Evolutionary conservation across 371 early-diverging fungal species (phyloP).

Genomic region (Mucor irregularis): DNA sequence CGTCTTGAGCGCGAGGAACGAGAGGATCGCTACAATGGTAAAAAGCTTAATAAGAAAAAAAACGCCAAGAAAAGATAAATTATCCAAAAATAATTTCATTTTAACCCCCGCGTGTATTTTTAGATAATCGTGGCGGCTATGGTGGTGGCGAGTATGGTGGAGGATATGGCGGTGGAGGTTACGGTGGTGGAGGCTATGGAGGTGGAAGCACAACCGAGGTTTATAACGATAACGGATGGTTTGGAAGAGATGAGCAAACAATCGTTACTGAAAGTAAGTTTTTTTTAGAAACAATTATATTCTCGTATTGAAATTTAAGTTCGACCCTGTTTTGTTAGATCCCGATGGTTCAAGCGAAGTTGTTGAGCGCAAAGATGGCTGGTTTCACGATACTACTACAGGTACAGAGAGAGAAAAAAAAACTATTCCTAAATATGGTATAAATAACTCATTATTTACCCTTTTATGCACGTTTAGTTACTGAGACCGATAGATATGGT

Average conservation of each 20-base stretch:
- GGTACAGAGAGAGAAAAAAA: neutral
- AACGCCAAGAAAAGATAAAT: no score
- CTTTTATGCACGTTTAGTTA: no score
- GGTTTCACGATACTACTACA: conserved; percentile 36
- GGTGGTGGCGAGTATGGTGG: conserved; percentile 13
- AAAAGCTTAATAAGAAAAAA: no score
- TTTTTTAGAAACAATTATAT: no score
- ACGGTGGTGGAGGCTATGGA: neutral
- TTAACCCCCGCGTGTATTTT: no score
- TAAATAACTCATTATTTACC: neutral
- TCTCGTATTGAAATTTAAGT: no score
- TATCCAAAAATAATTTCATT: no score
- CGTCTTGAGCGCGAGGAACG: conserved; percentile 28
- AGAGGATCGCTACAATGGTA: conserved; percentile 23
- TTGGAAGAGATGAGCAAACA: conserved; percentile 40
- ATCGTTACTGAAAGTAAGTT: no score
- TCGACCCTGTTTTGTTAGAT: no score
- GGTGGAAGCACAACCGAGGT: conserved; percentile 30
- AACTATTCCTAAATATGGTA: neutral
- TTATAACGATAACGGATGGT: conserved; percentile 46
- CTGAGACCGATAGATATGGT: conserved; percentile 38
- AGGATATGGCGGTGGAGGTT: conserved; percentile 3
- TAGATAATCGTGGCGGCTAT: conserved; percentile 6
- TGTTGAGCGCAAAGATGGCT: conserved; percentile 34
- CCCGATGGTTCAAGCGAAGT: no score